Base-by-base conservation (phyloP, 192 early-diverging fungal genomes). In the Coemansia sp. region DNA sequence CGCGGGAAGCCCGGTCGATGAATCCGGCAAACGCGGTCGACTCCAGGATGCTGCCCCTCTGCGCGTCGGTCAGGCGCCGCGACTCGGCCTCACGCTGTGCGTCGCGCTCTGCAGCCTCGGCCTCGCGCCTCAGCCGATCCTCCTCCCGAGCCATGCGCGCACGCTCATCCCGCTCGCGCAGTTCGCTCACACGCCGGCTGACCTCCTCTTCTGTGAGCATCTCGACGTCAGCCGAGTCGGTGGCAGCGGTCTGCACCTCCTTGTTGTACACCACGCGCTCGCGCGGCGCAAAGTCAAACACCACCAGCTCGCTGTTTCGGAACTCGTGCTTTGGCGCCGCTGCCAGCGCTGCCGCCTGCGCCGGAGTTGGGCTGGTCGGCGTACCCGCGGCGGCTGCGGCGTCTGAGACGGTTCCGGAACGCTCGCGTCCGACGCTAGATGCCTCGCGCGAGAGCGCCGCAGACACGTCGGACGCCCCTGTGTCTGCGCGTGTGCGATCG, bases 261-360 rank as follows among this genome's bases (percentile, higher is more conserved):
- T 97, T 97, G 72, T 86, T 92, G 81, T 98, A 98, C 29, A 87
- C 85, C 17, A 96, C 89, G 56, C 83, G 85, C 82, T 95, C 95
- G 76, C 85, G 83, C 11, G 97, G 92, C 50, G 93, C 84, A 70
- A 94, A 86, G 70, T 99, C 97, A 58, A 95, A 84, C 36, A 94
- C 71, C n/a, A 90, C 85, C 51, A 90, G 84, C 51, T 93, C 89
- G 11, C 85, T 82, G n/a, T 87, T 85, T 6, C 77, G 81, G 48
- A 96, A 86, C 64, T 89, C 89, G 17, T 87, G 87, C 61, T 89
- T 38, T 25, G 52, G 29, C 38, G 50, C n/a, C 20, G 45, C 61
- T 29, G 12, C 22, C 57, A 38, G 56, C 29, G 38, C 51, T 5
- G 36, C 48, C 31, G 63, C 50, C 36, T 33, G 20, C 22, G 38